A percentile compares a stretch with the other conserved stretches of the same genome.
Evolutionary conservation across 2,329 filamentous ascomycete genomes (phyloP).

Genomic region (Magnaporthiopsis rhizophila): DNA sequence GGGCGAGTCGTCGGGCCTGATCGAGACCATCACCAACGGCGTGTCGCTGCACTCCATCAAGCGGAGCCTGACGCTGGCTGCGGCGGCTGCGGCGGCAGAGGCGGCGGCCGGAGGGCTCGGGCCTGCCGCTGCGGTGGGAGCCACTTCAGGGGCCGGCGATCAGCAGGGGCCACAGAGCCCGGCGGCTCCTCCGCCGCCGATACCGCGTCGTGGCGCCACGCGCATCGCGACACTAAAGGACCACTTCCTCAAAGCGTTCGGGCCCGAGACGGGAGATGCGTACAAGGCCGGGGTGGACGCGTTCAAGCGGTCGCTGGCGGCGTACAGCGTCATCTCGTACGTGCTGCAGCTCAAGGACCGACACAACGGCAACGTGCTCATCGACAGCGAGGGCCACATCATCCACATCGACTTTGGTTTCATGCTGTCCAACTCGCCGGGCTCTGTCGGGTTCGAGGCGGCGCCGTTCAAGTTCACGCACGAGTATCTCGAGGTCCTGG

Average conservation of each 20-base stretch:
- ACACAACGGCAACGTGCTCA: conserved; percentile 79
- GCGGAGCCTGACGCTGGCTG: conserved; percentile 68
- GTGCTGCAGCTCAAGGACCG: conserved; percentile 78
- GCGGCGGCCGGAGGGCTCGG: conserved; percentile 46
- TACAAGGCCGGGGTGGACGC: conserved; percentile 67
- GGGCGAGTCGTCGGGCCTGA: conserved; percentile 74
- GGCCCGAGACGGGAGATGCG: conserved; percentile 60
- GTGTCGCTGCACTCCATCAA: conserved; percentile 83
- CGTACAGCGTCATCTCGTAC: conserved; percentile 80
- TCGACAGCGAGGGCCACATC: conserved; percentile 79
- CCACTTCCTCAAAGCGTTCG: conserved; percentile 76
- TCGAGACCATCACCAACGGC: conserved; percentile 83
- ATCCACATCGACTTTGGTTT: conserved; percentile 88
- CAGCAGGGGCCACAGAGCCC: not conserved
- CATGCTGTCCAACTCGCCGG: conserved; percentile 81
- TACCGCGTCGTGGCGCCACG: conserved; percentile 43
- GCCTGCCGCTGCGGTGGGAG: conserved; percentile 23
- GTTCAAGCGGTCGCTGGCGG: conserved; percentile 74
- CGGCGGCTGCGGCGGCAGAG: conserved; percentile 54
- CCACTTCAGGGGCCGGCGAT: not conserved
- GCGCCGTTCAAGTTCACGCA: conserved; percentile 78
- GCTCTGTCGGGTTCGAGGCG: conserved; percentile 77
- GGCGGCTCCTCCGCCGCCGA: too few species aligned
- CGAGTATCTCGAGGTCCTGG: conserved; percentile 78
- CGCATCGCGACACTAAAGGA: conserved; percentile 74